A percentile compares a stretch with the other conserved stretches of the same genome.
These are phyloP conservation scores for Pinus albicaulis DNA, from an alignment of 75 land plant genomes.

Conservation along the genomic window DNA sequence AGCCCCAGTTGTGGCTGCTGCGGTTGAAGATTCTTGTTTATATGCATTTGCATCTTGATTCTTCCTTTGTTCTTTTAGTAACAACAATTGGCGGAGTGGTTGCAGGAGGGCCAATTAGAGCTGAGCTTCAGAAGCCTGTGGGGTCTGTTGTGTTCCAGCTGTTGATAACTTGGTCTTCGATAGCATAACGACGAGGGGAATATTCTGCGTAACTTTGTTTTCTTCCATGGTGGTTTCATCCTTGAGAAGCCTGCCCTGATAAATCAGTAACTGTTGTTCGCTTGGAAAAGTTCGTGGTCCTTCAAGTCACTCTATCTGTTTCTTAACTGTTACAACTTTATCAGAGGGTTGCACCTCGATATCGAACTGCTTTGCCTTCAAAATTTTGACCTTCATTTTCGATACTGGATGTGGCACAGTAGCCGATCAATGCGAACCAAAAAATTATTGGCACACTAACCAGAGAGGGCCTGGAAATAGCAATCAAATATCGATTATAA, in stretches of 20 bases:
- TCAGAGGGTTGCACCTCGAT: constrained; percentile 77
- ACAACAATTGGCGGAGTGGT: too few species aligned
- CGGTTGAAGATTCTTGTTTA: too few species aligned
- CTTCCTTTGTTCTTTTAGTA: too few species aligned
- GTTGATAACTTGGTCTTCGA: constrained; percentile 24
- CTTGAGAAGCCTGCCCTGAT: constrained; percentile 80
- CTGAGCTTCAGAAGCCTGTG: neutral
- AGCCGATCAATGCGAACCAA: too few species aligned
- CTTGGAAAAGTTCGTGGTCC: constrained; percentile 61
- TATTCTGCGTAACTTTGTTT: constrained; percentile 72
- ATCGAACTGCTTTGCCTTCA: constrained; percentile 85
- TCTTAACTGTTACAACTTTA: constrained; percentile 44
- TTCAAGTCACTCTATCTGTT: constrained; percentile 52
- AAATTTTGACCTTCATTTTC: constrained; percentile 86
- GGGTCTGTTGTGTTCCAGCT: too few species aligned
- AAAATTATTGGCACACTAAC: too few species aligned
- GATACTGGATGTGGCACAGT: too few species aligned
- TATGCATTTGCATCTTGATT: too few species aligned
- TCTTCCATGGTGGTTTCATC: constrained; percentile 71
- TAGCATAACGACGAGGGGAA: constrained; percentile 83
- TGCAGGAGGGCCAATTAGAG: too few species aligned
- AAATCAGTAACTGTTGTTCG: constrained; percentile 73
- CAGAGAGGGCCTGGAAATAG: too few species aligned
- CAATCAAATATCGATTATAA: too few species aligned
- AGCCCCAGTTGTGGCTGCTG: too few species aligned